Conservation (phyloP, 2,329 filamentous ascomycete genomes). For the Diatrype stigma region DNA sequence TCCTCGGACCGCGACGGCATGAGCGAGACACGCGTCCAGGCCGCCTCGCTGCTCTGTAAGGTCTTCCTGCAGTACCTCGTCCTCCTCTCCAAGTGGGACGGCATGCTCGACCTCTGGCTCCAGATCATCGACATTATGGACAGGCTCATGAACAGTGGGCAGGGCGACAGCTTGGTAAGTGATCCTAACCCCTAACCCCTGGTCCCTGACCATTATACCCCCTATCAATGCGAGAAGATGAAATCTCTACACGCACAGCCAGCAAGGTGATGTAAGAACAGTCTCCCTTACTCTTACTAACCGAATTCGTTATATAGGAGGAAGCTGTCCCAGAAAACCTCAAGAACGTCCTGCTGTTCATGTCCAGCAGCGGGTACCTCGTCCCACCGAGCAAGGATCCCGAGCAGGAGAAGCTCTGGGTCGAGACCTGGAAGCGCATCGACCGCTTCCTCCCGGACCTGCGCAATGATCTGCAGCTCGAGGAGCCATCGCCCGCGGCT, state of each 20-base stretch:
- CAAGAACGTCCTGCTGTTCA: slow-evolving; percentile 94
- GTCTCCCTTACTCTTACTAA: not conserved
- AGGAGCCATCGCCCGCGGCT: slow-evolving; percentile 29
- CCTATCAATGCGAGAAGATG: too few relatives aligned
- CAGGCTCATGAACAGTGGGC: slow-evolving; percentile 90
- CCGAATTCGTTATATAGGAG: slow-evolving; percentile 51
- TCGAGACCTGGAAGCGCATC: slow-evolving; percentile 62
- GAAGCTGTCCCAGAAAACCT: slow-evolving; percentile 93
- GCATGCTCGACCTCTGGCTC: slow-evolving; percentile 87
- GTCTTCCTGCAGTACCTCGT: slow-evolving; percentile 94
- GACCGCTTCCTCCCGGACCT: slow-evolving; percentile 62
- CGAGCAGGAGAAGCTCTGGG: slow-evolving; percentile 53
- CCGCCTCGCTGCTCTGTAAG: slow-evolving; percentile 86
- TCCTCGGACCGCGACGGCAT: slow-evolving; percentile 87
- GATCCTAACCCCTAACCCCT: not conserved
- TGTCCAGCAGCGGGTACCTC: slow-evolving; percentile 84
- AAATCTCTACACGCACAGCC: too few relatives aligned
- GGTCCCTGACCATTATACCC: not conserved
- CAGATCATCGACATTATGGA: slow-evolving; percentile 94
- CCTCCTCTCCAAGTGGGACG: slow-evolving; percentile 77
- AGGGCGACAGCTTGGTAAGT: slow-evolving; percentile 81
- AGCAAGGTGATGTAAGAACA: not conserved
- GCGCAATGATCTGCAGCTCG: slow-evolving; percentile 51
- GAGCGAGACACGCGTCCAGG: slow-evolving; percentile 91
- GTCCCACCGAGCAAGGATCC: slow-evolving; percentile 61